phyloP scores from a whole-genome alignment of 495 filamentous ascomycete genomes.

The Penicillium paradoxum region DNA sequence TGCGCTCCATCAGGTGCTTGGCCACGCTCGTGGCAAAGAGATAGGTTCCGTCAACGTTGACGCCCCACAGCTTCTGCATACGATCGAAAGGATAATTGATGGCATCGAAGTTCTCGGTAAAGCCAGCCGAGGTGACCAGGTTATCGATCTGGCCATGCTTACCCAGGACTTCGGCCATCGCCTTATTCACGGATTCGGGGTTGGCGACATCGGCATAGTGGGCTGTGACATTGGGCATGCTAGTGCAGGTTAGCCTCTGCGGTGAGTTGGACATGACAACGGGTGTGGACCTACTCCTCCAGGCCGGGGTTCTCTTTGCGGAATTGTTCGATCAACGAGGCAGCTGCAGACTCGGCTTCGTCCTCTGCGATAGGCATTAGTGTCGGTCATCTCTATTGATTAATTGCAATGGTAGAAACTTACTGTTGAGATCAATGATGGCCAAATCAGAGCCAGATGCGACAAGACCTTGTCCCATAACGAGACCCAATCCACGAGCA shows the following conservation, averaged over 20 bases:
- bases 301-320: conserved; percentile 70
- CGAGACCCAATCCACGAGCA: conserved; percentile 78
- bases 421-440: conserved; percentile 90
- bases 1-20: conserved; percentile 80
- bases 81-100: conserved; percentile 83
- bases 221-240: conserved; percentile 76
- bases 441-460: conserved; percentile 83
- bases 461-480: conserved; percentile 87
- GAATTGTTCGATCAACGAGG: conserved; percentile 67
- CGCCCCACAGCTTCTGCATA: conserved; percentile 85
- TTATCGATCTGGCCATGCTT: conserved; percentile 80
- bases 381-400: neutral
- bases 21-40: conserved; percentile 81
- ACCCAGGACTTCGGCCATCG: conserved; percentile 62
- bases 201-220: conserved; percentile 85
- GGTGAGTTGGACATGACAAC: neutral
- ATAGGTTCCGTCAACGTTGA: conserved; percentile 94
- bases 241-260: conserved; percentile 19
- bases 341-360: conserved; percentile 73
- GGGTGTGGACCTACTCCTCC: conserved; percentile 48
- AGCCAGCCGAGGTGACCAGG: conserved; percentile 91
- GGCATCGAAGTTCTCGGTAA: conserved; percentile 93
- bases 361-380: conserved; percentile 53
- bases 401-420: conserved; percentile 22
- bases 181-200: conserved; percentile 65